Base-by-base conservation (phyloP, 148 eudicot species). In the Camellia japonica region DNA sequence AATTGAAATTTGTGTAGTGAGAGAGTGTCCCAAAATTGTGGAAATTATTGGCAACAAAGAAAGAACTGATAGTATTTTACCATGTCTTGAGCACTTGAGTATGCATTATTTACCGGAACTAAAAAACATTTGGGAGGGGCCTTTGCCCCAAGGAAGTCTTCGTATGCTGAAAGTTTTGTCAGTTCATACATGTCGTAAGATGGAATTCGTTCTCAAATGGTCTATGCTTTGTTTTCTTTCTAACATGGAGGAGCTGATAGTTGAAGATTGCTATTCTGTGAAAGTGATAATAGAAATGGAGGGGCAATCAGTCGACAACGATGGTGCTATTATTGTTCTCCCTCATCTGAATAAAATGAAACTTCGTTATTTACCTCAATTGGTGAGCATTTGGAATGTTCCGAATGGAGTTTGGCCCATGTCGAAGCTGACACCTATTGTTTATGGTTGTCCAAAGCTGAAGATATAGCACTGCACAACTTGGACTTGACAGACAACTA, bases 191-290 rank as follows among this genome's bases (percentile, higher is more conserved):
- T 74, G 77, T 74, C 77, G 46, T 55, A 74, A 56, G 62, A 64
- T 74, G 54, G 77, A 74, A 54, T 55, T 30, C 41, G 15, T 74
- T 23, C 2, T 74, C n/a, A n/a, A 18, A 12, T 15, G 42, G 18
- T 74, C 77, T 14, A 20, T 56, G 77, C 77, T 55, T 9, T 65
- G 30, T 19, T 55, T 41, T 56, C 47, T 56, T 42, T 38, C 44
- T 55, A 38, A 74, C 16, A 1, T 74, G 77, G 64, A 74, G 77
- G 77, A 74, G 46, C 46, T 74, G 64, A 15, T 74, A 20, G 77
- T 74, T 56, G 64, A 74, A 74, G 77, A 74, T 23, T 74, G 77
- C 46, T 46, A 7, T 30, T 54, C 64, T 15, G 16, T 74, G 63
- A 23, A 56, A 42, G 46, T 30, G n/a, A 56, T 74, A 55, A 56